Base-by-base conservation (phyloP, 1,139 yeast species). In the Hansenula sp. region DNA sequence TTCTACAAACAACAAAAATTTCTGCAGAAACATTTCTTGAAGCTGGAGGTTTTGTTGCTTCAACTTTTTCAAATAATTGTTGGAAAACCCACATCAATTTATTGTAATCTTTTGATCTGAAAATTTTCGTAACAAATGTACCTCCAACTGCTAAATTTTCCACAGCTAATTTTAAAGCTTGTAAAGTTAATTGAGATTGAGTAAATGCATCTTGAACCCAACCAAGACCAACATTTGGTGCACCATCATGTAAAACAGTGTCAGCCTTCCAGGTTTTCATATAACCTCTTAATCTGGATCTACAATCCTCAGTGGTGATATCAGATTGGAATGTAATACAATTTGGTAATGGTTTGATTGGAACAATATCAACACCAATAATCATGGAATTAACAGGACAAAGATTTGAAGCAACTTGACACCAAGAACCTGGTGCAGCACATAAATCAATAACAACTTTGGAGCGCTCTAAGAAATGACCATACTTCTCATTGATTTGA, bases 341-440 rank as follows among this genome's bases (percentile, higher is more conserved):
- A 61, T 93, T 91, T 18, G 98, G 97, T 62, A 93, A 76, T 11
- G 96, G 84, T 64, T 89, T 91, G 70, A 93, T 93, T 17, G 97
- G 98, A 27, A 91, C 99, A 58, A 93, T 84, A 77, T 93, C 99
- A 29, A 94, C 99, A 63, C 99, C 99, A 46, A 93, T 89, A 58
- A 93, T 91, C 54, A 93, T 74, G 1, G 98, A 89, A 66, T 90
- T 90, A 8, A 91, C 72, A 2, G 98, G 97, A 69, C 98, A 91
- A 47, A 89, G 68, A 51, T 89, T 89, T 4, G 96, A 81, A 1
- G 99, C 99, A 36, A 94, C 99, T 69, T 93, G 99, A 76, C 99
- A 93, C 98, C 99, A 93, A 4, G 97, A 90, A 47, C 99, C 99
- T 30, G 99, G 99, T 4, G 99, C 99, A 46, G 99, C 98, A 84